Evolutionary conservation across 2,329 filamentous ascomycete species (phyloP).

Genomic region (Stagonosporopsis rhizophila): DNA sequence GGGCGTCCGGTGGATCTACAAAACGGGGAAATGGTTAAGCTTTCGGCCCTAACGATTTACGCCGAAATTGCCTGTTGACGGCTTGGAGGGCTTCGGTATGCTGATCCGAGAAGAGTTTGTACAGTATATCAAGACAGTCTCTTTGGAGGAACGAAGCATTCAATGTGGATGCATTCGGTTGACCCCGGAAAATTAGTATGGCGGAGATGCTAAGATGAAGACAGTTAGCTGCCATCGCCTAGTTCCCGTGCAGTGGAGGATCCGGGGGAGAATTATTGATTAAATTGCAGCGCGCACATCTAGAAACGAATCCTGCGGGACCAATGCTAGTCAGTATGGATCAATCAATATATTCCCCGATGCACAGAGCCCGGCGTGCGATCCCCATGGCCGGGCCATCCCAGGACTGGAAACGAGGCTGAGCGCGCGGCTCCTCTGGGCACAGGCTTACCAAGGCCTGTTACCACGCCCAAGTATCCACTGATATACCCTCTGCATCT

Average conservation of each 20-base stretch:
- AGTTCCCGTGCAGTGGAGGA: neutral
- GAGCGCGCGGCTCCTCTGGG: conserved; percentile 16
- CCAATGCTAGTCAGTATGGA: neutral
- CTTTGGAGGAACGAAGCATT: too few relatives aligned
- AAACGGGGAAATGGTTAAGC: too few relatives aligned
- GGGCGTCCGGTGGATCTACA: too few relatives aligned
- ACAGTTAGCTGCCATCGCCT: neutral
- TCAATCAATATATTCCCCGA: neutral
- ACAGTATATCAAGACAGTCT: too few relatives aligned
- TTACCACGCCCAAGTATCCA: conserved; percentile 12
- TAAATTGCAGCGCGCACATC: neutral
- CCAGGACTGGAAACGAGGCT: conserved; percentile 20
- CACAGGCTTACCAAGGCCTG: conserved; percentile 20
- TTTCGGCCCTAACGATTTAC: too few relatives aligned
- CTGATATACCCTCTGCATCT: neutral
- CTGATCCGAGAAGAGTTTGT: too few relatives aligned
- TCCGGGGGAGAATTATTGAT: neutral
- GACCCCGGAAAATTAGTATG: neutral
- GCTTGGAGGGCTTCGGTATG: too few relatives aligned
- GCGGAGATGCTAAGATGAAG: neutral
- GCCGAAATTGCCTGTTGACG: too few relatives aligned
- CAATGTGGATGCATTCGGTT: neutral
- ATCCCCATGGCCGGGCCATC: conserved; percentile 1
- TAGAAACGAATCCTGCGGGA: neutral
- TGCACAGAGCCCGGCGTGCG: conserved; percentile 19